Percentiles rank a stretch among this genome's conserved stretches.
Conservation (phyloP, 768 basidiomycete genomes). For the Suillus subaureus region DNA sequence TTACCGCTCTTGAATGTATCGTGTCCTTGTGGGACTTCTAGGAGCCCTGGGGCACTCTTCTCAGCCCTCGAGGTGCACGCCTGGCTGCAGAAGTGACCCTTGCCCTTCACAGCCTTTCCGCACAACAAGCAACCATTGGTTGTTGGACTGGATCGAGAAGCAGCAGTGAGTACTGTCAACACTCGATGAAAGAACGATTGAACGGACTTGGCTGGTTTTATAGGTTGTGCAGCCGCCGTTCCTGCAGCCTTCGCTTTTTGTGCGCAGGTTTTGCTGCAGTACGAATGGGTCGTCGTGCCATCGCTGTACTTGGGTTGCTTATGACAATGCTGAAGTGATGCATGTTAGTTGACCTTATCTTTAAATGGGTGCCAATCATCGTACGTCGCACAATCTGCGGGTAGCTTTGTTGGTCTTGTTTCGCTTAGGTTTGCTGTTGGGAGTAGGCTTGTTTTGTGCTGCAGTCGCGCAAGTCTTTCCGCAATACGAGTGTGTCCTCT, state of each 20-base stretch:
- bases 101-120: conserved; percentile 53
- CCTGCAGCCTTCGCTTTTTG: conserved; percentile 40
- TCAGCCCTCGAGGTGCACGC: conserved; percentile 57
- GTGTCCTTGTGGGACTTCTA: conserved; percentile 63
- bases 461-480: conserved; percentile 57
- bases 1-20: conserved; percentile 67
- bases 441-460: conserved; percentile 13
- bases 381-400: conserved; percentile 53
- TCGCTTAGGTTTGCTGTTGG: conserved; percentile 28
- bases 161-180: conserved; percentile 35
- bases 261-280: conserved; percentile 66
- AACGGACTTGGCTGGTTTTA: conserved; percentile 34
- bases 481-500: conserved; percentile 59
- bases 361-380: conserved; percentile 21
- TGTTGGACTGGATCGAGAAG: conserved; percentile 33
- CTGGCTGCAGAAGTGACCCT: conserved; percentile 65
- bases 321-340: conserved; percentile 51
- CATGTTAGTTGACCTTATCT: conserved; percentile 9
- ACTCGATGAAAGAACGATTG: conserved; percentile 20
- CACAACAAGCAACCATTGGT: conserved; percentile 61
- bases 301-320: conserved; percentile 62
- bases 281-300: conserved; percentile 59
- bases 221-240: conserved; percentile 19
- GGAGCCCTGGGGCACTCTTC: conserved; percentile 53
- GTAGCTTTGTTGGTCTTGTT: conserved; percentile 28